Base-by-base conservation (phyloP, 1,284 basidiomycete genomes). In the Veloboletus limbatus region DNA sequence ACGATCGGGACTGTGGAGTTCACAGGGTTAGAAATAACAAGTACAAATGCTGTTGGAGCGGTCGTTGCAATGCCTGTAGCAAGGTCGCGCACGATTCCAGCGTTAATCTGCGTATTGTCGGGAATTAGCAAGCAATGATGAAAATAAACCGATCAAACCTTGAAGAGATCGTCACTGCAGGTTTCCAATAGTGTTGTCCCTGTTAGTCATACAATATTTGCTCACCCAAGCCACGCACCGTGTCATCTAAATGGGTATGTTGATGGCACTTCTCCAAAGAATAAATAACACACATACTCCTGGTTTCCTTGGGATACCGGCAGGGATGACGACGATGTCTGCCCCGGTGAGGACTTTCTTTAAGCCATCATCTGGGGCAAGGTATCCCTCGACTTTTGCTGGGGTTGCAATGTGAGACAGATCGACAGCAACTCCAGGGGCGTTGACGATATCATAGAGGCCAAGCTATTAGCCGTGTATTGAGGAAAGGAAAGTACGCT, bases 1-100 rank as follows among this genome's bases (percentile, higher is more conserved):
- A 94, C 92, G 66, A 99, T 93, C 51, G 96, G 97, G 41, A 99
- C 97, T 33, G 96, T 98, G 40, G 95, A 97, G 79, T 95, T 94
- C 63, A 96, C 92, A 33, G 92, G 92, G 75, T 95, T 96, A 50
- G 95, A 95, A 68, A 98, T 97, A 60, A 98, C 92, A 40, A 95
- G 82, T 45, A 99, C 81, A 59, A 90, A 89, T 10, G 97, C 96
- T 69, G 95, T 95, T 60, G 97, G 97, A 43, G 85, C 82, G 53
- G 75, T 70, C 35, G 81, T 83, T 27, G 95, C 95, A 59, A 95
- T 90, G 43, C 87, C 92, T 40, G 82, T 85, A 33, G 95, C 96
- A 52, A 99, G 84, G 67, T 93, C 92, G 57, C 87, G 85, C 52
- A 97, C 91, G 68, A 99, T 99, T 45, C 92, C 92, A 54, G 93